These are phyloP conservation scores for Talaromyces stipitatus DNA, from an alignment of 495 filamentous ascomycete species.

Conservation along the genomic window DNA sequence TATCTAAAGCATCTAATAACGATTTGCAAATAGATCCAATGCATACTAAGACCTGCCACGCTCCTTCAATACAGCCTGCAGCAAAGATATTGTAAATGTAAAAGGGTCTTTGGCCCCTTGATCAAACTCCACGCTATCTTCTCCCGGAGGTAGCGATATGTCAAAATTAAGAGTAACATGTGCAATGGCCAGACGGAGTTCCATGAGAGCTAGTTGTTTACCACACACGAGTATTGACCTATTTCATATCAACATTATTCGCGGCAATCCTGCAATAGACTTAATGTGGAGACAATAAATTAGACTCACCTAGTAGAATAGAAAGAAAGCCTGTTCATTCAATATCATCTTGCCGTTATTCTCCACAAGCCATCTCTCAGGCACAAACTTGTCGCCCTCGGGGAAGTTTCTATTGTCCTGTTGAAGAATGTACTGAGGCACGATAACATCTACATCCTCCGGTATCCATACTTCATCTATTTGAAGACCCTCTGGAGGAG, in stretches of 20 bases:
- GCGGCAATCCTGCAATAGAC: too few relatives aligned
- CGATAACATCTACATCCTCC: conserved; percentile 17
- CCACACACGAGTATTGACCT: conserved; percentile 44
- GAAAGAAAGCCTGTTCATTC: conserved; percentile 40
- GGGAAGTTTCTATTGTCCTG: conserved; percentile 28
- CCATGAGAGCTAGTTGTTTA: conserved; percentile 41
- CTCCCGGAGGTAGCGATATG: not conserved
- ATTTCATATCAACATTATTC: conserved; percentile 4
- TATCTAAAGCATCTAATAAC: too few relatives aligned
- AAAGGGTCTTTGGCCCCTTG: not conserved
- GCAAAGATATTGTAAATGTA: not conserved
- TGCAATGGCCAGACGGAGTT: conserved; percentile 30
- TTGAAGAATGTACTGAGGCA: conserved; percentile 25
- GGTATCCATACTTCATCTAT: conserved; percentile 21
- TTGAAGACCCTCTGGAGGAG: conserved; percentile 17
- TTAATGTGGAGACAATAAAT: not conserved
- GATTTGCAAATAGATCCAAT: not conserved
- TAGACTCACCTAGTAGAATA: conserved; percentile 38
- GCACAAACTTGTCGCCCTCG: conserved; percentile 37
- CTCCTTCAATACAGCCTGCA: not conserved
- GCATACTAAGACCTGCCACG: not conserved
- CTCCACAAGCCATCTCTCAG: conserved; percentile 43
- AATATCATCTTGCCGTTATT: conserved; percentile 31
- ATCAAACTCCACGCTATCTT: not conserved
- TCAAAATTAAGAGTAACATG: not conserved